phyloP scores from a whole-genome alignment of 768 basidiomycete species.

The Trichaptum fuscoviolaceum region DNA sequence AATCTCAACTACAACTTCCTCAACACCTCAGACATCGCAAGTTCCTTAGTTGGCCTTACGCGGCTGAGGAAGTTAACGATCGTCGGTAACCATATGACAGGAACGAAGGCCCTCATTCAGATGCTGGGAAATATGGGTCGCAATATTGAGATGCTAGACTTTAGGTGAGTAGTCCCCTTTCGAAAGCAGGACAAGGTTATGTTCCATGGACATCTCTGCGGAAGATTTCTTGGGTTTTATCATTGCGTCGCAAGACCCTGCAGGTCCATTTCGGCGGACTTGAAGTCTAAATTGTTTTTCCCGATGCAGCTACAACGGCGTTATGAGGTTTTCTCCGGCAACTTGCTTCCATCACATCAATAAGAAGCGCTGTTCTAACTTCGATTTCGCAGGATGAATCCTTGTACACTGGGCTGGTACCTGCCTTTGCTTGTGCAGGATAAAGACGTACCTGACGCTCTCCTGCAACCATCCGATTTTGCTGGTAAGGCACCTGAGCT shows the following conservation, averaged over 20 bases:
- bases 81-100: constrained; percentile 77
- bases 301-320: neutral
- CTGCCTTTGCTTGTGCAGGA: constrained; percentile 77
- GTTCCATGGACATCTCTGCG: constrained; percentile 9
- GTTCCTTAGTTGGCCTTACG: constrained; percentile 61
- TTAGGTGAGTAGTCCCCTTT: constrained; percentile 64
- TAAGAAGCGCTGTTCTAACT: neutral
- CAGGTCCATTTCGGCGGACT: neutral
- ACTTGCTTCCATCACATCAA: constrained; percentile 6
- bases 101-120: constrained; percentile 67
- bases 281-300: neutral
- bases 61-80: constrained; percentile 80
- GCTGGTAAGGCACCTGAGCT: constrained; percentile 6
- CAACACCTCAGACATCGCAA: constrained; percentile 47
- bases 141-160: constrained; percentile 78
- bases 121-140: constrained; percentile 67
- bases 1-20: constrained; percentile 98
- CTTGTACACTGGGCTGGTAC: constrained; percentile 95
- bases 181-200: no score
- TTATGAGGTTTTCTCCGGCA: constrained; percentile 2
- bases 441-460: constrained; percentile 45
- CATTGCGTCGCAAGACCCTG: neutral
- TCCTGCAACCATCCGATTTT: constrained; percentile 50
- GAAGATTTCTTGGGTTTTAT: constrained; percentile 5
- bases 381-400: constrained; percentile 70